These are phyloP conservation scores for Rhizopus sp. DNA, from an alignment of 371 early-diverging fungal genomes.

Conservation along the genomic window DNA sequence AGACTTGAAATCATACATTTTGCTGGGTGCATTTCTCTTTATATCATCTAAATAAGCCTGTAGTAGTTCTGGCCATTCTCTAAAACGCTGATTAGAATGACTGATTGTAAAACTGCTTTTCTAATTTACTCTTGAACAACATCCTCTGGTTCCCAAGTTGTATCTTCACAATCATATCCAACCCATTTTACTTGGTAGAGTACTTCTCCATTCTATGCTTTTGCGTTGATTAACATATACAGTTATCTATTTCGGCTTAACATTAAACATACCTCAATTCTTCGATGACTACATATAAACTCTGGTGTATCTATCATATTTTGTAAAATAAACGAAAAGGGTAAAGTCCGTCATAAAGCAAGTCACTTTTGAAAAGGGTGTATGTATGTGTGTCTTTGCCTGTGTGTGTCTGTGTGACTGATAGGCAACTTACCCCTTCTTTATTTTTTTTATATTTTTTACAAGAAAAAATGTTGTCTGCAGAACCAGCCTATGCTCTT, in stretches of 20 bases:
- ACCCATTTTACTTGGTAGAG: conserved; percentile 26
- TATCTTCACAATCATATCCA: conserved; percentile 23
- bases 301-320: conserved; percentile 23
- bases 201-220: conserved; percentile 17
- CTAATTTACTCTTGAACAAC: conserved; percentile 7
- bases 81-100: neutral
- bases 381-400: neutral
- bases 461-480: conserved; percentile 37
- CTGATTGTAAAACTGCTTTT: neutral
- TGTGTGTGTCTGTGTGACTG: neutral
- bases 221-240: neutral
- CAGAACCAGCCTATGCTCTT: conserved; percentile 48
- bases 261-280: conserved; percentile 4
- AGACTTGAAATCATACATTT: too few species aligned
- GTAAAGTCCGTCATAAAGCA: neutral
- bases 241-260: neutral
- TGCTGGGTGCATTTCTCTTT: neutral
- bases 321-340: neutral
- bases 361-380: neutral
- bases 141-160: conserved; percentile 27
- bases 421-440: neutral
- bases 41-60: conserved; percentile 1
- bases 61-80: conserved; percentile 25
- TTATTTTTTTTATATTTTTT: conserved; percentile 14
- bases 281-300: conserved; percentile 17